Evolutionary conservation across 177 flowering plant species (phyloP).

Genomic region (Telopea speciosissima): DNA sequence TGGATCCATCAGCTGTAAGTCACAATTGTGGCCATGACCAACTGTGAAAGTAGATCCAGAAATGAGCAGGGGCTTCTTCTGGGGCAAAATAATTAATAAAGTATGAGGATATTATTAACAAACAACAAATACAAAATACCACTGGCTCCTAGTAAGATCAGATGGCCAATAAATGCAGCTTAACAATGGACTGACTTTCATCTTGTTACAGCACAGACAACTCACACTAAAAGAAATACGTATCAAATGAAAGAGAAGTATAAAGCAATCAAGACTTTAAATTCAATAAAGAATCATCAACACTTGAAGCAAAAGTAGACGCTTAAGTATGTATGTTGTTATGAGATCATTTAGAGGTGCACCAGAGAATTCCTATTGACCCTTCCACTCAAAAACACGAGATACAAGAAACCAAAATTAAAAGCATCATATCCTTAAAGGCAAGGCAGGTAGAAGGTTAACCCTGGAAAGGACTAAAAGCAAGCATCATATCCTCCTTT

Average conservation of each 20-base stretch:
- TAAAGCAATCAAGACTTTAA: not conserved
- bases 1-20: conserved; percentile 56
- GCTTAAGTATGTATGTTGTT: not conserved
- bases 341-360: not conserved
- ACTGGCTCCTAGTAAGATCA: not conserved
- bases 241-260: not conserved
- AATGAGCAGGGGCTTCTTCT: conserved; percentile 67
- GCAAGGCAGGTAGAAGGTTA: not conserved
- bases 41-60: conserved; percentile 48
- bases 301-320: not conserved
- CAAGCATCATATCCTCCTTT: too few relatives aligned
- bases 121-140: not conserved
- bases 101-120: not conserved
- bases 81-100: conserved; percentile 12
- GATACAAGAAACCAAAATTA: not conserved
- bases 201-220: not conserved
- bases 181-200: not conserved
- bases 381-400: too few relatives aligned
- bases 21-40: conserved; percentile 59
- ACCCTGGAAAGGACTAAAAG: too few relatives aligned
- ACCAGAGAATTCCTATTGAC: too few relatives aligned
- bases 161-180: not conserved
- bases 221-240: not conserved
- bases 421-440: not conserved
- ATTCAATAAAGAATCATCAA: not conserved